Evolutionary conservation across 164 flowering plant species (phyloP).

Genomic region (Macadamia integrifolia): DNA sequence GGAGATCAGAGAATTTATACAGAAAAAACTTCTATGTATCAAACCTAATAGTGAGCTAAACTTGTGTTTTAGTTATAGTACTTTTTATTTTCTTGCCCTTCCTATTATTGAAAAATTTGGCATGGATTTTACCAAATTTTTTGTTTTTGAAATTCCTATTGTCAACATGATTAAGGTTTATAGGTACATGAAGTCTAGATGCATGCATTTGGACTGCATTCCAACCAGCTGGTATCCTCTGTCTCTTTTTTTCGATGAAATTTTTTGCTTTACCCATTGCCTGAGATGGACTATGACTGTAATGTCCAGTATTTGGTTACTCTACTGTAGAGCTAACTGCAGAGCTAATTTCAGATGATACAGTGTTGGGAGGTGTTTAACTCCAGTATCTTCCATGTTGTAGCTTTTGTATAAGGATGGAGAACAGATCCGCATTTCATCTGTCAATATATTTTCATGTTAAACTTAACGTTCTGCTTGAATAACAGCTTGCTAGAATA

Average conservation of each 20-base stretch:
- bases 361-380: background rate
- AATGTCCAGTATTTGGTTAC: background rate
- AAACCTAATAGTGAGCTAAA: background rate
- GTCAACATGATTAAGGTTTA: no score
- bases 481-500: no score
- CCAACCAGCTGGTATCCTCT: no score
- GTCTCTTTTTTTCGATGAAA: no score
- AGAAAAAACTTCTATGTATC: background rate
- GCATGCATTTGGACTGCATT: no score
- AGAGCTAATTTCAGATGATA: background rate
- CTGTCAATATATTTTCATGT: background rate
- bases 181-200: background rate
- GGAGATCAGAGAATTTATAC: no score
- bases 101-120: no score
- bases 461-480: background rate
- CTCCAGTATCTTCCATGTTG: background rate
- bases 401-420: no score
- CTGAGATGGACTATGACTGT: background rate
- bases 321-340: background rate
- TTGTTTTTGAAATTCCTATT: no score
- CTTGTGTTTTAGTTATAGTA: no score
- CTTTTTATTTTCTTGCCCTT: no score
- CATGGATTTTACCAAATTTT: no score
- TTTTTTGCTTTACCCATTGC: background rate
- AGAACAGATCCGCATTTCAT: background rate